Evolutionary conservation across 176 grass and related monocot genomes (phyloP), one percentile per base, ranked within the genome.

Genomic region (Triticum dicoccoides): DNA sequence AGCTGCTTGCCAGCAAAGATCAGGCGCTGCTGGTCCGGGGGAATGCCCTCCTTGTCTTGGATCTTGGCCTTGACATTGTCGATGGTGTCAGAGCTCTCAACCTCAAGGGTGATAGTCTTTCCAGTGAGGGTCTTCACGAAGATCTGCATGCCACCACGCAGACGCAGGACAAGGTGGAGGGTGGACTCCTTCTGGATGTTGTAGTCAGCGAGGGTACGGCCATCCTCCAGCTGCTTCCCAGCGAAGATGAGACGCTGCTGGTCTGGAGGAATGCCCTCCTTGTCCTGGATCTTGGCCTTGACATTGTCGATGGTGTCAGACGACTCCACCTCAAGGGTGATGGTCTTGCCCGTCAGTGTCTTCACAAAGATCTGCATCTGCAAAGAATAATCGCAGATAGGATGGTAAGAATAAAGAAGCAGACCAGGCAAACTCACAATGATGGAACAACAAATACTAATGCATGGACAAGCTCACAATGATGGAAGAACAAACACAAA

Each of bases 171-270:
- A 3, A 92, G 73, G 12, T 94, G 90, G 1, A 94, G 89, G 17
- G 90, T 94, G 2, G 88, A 90, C 83, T 95, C 93, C 34, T 95
- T 93, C n/a, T 91, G 88, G 61, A 95, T 95, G 72, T 95, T 95
- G 73, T 95, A 95, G 14, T 95, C 93, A 0, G 90, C 90, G 0
- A 95, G 86, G 37, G 93, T 95, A 2, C 90, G 72, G 0, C 91
- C 94, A 0, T 96, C 94, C 76, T 96, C 94, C 0, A 96, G 87
- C 76, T 96, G 94, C 74, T 93, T 95, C 11, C 93, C 93, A 0
- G 88, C 90, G 0, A 95, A 95, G 75, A 95, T 92, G 0, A 92
- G 88, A 0, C 93, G 10, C 81, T 95, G 93, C 88, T 92, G 90
- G 69, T 92, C 90, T 20, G 93, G 93, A 0, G 88, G 93, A 0